Evolutionary conservation across 208 protist species (phyloP), one percentile per base, ranked within the genome.

Genomic region (Borovskyia barvae): DNA sequence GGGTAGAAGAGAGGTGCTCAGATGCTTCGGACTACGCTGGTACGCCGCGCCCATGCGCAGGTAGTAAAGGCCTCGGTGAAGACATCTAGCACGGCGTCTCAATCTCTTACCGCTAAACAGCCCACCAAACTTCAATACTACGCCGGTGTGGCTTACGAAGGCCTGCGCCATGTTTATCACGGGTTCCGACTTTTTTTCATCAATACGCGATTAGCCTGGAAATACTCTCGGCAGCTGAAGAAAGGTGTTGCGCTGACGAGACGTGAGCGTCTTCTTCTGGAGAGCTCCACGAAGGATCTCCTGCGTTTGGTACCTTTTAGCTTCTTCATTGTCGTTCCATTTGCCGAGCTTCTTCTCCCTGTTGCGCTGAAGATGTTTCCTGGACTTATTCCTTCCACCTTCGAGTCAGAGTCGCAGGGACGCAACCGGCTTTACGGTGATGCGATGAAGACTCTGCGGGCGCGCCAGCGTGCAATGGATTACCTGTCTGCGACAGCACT

Each of bases 281-380:
- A 97, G 41, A 87, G 90, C 37, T 97, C 95, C 26, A 92, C 93
- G 3, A 83, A 87, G 17, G 97, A 99, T 76, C 63, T 98, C 43
- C 65, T 98, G 30, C 90, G 97, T 22, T 63, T 99, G 25, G 94
- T 99, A 6, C 97, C 97, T 8, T 98, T 99, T 89, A 89, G 89
- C 58, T 93, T 98, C 50, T 98, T 99, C 66, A 93, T 99, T 20
- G 71, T 98, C 9, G 83, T 99, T 14, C 97, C 97, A 6, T 98
- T 98, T 75, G 77, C 93, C 12, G 97, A 99, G 66, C 80, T 99
- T 39, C 75, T 97, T 36, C 78, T 99, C 30, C 97, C 97, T 3
- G 81, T 99, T 26, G 75, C 91, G 7, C 75, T 99, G 26, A 97
- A 97, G 58, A 92, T 98, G 73, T 99, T 99, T 76, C 97, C 97